phyloP scores from a whole-genome alignment of 2,329 filamentous ascomycete genomes.

The Epichloe sp. region DNA sequence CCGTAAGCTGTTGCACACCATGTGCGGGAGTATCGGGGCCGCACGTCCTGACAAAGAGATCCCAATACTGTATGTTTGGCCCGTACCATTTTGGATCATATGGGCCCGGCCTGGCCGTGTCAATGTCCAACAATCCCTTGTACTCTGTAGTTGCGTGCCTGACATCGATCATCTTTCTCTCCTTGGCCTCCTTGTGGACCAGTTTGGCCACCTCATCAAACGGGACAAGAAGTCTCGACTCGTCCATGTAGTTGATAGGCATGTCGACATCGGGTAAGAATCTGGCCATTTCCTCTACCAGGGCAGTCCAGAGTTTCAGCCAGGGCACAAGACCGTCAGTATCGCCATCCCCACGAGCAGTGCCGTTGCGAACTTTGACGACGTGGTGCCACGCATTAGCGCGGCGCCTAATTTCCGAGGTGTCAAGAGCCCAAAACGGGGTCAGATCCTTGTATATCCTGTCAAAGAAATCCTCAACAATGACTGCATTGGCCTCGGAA shows the following conservation, averaged over 20 bases:
- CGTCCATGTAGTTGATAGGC: constrained; percentile 51
- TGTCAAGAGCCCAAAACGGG: constrained; percentile 45
- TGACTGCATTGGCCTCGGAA: constrained; percentile 34
- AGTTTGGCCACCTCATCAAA: constrained; percentile 41
- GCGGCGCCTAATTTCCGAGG: constrained; percentile 23
- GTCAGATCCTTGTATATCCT: constrained; percentile 50
- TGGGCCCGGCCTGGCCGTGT: constrained; percentile 18
- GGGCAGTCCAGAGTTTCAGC: constrained; percentile 33
- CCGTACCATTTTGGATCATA: constrained; percentile 36
- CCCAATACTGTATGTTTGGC: constrained; percentile 41
- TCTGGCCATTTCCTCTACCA: constrained; percentile 38
- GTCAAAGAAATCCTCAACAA: constrained; percentile 52
- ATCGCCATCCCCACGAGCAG: constrained; percentile 26
- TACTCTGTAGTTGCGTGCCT: constrained; percentile 30
- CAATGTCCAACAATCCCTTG: constrained; percentile 26
- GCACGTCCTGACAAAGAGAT: constrained; percentile 42
- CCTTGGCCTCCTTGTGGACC: constrained; percentile 32
- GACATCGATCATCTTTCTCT: constrained; percentile 28
- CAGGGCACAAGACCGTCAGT: constrained; percentile 27
- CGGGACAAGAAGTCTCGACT: constrained; percentile 47
- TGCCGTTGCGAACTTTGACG: constrained; percentile 34
- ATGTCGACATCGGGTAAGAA: constrained; percentile 52
- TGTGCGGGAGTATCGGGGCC: constrained; percentile 29
- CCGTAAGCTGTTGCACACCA: constrained; percentile 25
- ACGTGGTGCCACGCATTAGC: constrained; percentile 31